Percentiles rank a stretch among this genome's conserved stretches.
These are phyloP conservation scores for Thermothielavioides terrestris DNA, from an alignment of 495 filamentous ascomycete species.

Conservation along the genomic window DNA sequence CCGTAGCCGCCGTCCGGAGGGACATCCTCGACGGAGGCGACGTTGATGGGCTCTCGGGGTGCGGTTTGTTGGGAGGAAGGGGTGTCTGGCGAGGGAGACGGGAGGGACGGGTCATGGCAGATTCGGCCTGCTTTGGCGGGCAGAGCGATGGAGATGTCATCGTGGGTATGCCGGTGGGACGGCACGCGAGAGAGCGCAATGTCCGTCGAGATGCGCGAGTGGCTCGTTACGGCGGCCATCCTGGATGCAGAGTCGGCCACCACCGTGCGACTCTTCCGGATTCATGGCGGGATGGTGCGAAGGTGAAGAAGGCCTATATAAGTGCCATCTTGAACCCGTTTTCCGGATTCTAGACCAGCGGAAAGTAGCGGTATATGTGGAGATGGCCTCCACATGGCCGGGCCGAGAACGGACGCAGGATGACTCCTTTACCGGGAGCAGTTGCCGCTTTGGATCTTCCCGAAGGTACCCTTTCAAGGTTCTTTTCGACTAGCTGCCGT, in stretches of 20 bases:
- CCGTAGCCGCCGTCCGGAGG: slow-evolving; percentile 54
- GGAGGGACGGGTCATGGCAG: neutral
- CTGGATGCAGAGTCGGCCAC: neutral
- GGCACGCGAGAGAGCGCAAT: neutral
- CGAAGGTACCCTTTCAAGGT: too few relatives aligned
- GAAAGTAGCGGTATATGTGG: neutral
- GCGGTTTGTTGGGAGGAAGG: neutral
- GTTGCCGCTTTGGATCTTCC: too few relatives aligned
- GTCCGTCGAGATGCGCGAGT: neutral
- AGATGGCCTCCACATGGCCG: neutral
- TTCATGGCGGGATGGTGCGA: too few relatives aligned
- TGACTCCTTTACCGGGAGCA: neutral
- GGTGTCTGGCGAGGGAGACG: neutral
- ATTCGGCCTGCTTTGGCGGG: neutral
- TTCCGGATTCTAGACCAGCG: too few relatives aligned
- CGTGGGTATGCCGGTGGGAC: neutral
- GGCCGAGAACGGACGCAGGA: neutral
- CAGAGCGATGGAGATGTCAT: neutral
- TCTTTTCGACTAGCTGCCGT: too few relatives aligned
- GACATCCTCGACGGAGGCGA: slow-evolving; percentile 5
- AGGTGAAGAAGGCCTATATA: too few relatives aligned
- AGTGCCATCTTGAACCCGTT: too few relatives aligned
- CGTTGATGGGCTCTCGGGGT: neutral
- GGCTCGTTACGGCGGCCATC: neutral
- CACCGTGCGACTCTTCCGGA: too few relatives aligned